Base-by-base conservation (phyloP, 1,139 yeast species). In the Lodderomyces elongisporus region DNA sequence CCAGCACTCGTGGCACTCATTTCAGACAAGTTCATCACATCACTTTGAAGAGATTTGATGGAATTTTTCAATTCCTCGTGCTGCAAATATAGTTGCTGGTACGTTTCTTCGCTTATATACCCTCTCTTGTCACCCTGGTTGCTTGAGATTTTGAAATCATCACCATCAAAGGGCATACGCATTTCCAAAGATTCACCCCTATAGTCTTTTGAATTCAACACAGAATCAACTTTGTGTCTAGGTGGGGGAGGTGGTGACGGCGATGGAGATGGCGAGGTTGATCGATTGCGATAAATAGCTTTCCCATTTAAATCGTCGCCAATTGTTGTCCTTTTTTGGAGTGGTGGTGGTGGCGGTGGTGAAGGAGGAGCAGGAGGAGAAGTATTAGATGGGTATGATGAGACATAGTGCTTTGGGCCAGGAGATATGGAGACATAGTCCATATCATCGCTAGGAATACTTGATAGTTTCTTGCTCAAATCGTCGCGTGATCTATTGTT, bases 1-100 rank as follows among this genome's bases (percentile, higher is more conserved):
- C 94, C 95, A 2, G 95, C 95, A 47, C 93, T 82, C 0, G 95
- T 85, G 4, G 95, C 95, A 60, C 93, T 82, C 38, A 84, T 73
- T 51, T 84, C 91, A 28, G 78, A 71, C 39, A 68, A 51, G 40
- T 68, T 69, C 43, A 69, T 60, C 5, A 69, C 74, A 42, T 68
- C 74, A 48, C 72, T 66, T 44, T 67, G 74, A 29, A 68, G 51
- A 5, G 70, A 64, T 39, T 66, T 62, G 39, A 65, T 54, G 1
- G 73, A 66, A 37, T 59, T 62, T 36, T 62, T 65, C 41, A 66
- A 53, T 31, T 62, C 70, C 37, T 66, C 67, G 33, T 58, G 68
- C 31, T 57, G 63, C 35, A 53, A 42, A 9, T 67, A 57, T 25
- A 57, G 42, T 23, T 53, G 48, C 36, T 54, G 46, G 24, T 54